Evolutionary conservation across 768 basidiomycete genomes (phyloP), one percentile per base, ranked within the genome.

Genomic region (Panus rudis): DNA sequence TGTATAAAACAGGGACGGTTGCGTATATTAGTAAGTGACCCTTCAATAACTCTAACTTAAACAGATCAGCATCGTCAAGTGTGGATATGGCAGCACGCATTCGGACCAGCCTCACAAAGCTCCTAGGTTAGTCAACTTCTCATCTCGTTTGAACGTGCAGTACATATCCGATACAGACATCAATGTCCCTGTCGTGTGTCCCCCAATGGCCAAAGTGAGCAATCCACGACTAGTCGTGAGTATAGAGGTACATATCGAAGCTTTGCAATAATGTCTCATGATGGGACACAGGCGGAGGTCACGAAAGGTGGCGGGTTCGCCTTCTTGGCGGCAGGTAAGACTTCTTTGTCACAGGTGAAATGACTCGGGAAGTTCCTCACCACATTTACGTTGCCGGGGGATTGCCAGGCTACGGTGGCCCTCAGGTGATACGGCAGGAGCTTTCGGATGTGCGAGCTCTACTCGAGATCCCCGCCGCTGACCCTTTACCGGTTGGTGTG

Each of bases 221-320:
- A 80, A 82, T 37, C 84, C 81, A 57, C 38, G 42, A 30, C 49
- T 57, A 4, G 59, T 46, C 39, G 57, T 58, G 13, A 37, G n/a
- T 27, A 42, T 32, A 32, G 13, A 23, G 30, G 33, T 23, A 25
- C 22, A 16, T 22, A 26, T 24, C 30, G n/a, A n/a, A n/a, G n/a
- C n/a, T n/a, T n/a, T n/a, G n/a, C n/a, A n/a, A n/a, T n/a, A n/a
- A n/a, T n/a, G n/a, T n/a, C n/a, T 35, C 14, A 40, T 39, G 1
- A 22, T 20, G 3, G 4, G 24, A 21, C 6, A 23, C 26, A 58
- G 56, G 77, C 79, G 4, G 68, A 76, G 42, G 81, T 84, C 24
- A 70, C 76, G 16, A 68, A 71, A 2, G 85, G 66, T 6, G 89
- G 89, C 17, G 88, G 81, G 13, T 81, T 89, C 43, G 88, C 84